Base-by-base conservation (phyloP, 1,284 basidiomycete genomes). In the Amylostereum areolatum region DNA sequence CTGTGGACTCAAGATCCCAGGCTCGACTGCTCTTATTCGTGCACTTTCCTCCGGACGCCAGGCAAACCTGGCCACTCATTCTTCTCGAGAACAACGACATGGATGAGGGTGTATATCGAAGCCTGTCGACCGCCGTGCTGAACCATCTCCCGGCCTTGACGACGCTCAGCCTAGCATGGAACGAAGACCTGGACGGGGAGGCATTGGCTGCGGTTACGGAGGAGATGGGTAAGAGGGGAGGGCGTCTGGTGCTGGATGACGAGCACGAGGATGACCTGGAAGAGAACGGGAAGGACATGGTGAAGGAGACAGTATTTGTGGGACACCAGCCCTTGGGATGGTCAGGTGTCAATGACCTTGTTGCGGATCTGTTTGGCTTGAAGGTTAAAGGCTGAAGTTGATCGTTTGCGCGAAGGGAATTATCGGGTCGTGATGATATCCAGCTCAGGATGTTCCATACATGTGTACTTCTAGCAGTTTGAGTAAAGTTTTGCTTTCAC, bases 31-130 rank as follows among this genome's bases (percentile, higher is more conserved):
- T 43, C n/a, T 9, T 24, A 24, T 47, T 18, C 5, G n/a, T 3
- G 40, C 40, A 27, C 40, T 41, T 11, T 25, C n/a, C 3, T 10
- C 12, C 25, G 40, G 12, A 25, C 40, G 25, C 40, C 10, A 11
- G n/a, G 10, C 34, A n/a, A 9, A 35, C n/a, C 25, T 41, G 18
- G 40, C 4, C 12, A 27, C 40, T 3, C 10, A n/a, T 41, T n/a
- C 40, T 41, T n/a, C 7, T 41, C 12, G 49, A 51, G 39, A 51
- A 51, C 45, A 37, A 46, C 25, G 45, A 43, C 40, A 50, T 50
- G 9, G 46, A 36, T 5, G 49, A 47, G 11, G 30, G 8, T 5
- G 31, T 40, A 12, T 51, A 51, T 28, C 35, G 24, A 2, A 43
- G 12, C 6, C 28, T 51, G 18, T 9, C 32, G 12, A 46, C 36